Evolutionary conservation across 2,329 filamentous ascomycete species (phyloP).

Genomic region (Penicillium sp.): DNA sequence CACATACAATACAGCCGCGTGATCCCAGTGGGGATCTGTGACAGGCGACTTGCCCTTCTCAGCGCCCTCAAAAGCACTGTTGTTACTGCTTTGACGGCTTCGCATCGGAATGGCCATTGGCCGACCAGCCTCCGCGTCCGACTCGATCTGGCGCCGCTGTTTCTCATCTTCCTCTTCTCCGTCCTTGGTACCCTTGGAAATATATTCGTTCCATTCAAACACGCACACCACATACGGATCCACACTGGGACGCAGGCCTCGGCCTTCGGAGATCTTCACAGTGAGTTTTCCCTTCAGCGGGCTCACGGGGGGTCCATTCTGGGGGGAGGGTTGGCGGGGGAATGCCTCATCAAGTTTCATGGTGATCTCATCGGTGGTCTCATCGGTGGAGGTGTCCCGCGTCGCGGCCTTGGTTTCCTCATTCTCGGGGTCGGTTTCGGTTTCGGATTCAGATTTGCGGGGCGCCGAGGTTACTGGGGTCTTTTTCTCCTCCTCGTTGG

Average conservation of each 20-base stretch:
- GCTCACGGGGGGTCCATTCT: conserved; percentile 62
- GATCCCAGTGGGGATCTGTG: conserved; percentile 91
- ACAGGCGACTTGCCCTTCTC: conserved; percentile 63
- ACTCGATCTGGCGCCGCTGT: conserved; percentile 57
- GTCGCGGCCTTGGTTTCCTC: conserved; percentile 2
- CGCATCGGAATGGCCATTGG: conserved; percentile 96
- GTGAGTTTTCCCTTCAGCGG: conserved; percentile 82
- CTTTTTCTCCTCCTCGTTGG: conserved; percentile 55
- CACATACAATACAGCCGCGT: conserved; percentile 88
- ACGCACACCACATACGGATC: conserved; percentile 96
- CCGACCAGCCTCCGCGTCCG: conserved; percentile 69
- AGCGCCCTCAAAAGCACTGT: conserved; percentile 70
- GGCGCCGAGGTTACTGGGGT: conserved; percentile 25
- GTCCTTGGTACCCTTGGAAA: conserved; percentile 73
- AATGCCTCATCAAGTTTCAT: conserved; percentile 40
- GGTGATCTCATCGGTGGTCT: conserved; percentile 37
- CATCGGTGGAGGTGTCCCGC: conserved; percentile 32
- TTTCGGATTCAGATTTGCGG: conserved; percentile 2
- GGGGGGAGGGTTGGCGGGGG: conserved; percentile 29
- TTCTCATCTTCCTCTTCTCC: conserved; percentile 61
- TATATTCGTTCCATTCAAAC: conserved; percentile 94
- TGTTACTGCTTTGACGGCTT: conserved; percentile 94
- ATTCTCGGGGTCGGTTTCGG: conserved; percentile 12
- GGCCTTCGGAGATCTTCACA: conserved; percentile 83
- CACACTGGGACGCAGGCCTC: conserved; percentile 75